Percentiles rank a stretch among this genome's conserved stretches.
These are phyloP conservation scores for Septoria linicola DNA, from an alignment of 2,329 filamentous ascomycete species.

Conservation along the genomic window DNA sequence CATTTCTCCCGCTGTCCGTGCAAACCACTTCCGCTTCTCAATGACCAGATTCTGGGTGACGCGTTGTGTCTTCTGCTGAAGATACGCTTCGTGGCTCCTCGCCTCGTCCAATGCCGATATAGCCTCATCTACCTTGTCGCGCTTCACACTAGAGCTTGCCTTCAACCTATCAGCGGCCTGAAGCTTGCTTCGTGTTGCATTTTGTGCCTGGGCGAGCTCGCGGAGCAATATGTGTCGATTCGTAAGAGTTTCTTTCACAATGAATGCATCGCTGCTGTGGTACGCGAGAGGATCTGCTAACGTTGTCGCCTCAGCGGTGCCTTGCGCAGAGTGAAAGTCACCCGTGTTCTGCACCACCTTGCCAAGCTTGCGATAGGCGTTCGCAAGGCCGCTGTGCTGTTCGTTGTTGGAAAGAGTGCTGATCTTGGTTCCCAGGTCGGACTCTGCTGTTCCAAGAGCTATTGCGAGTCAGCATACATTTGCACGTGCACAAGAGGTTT, in stretches of 20 bases:
- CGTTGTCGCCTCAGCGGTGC: slow-evolving; percentile 92
- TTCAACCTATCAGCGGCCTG: slow-evolving; percentile 86
- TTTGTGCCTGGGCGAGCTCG: slow-evolving; percentile 88
- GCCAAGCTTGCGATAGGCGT: slow-evolving; percentile 91
- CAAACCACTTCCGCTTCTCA: slow-evolving; percentile 89
- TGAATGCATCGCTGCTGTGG: slow-evolving; percentile 92
- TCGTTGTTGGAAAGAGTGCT: slow-evolving; percentile 86
- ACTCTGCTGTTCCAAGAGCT: slow-evolving; percentile 89
- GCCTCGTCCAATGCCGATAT: slow-evolving; percentile 88
- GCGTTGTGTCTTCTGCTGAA: slow-evolving; percentile 80
- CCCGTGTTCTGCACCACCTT: slow-evolving; percentile 90
- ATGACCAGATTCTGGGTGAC: slow-evolving; percentile 86
- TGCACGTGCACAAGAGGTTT: neutral
- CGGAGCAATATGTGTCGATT: slow-evolving; percentile 96
- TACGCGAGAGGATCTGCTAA: slow-evolving; percentile 92
- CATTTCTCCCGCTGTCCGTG: slow-evolving; percentile 79
- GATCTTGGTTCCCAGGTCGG: slow-evolving; percentile 89
- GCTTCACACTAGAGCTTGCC: slow-evolving; percentile 77
- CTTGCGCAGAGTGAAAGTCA: slow-evolving; percentile 94
- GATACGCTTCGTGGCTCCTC: slow-evolving; percentile 72
- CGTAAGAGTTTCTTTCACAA: slow-evolving; percentile 96
- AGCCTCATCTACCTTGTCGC: slow-evolving; percentile 98
- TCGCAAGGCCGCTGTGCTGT: slow-evolving; percentile 79
- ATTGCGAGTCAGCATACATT: slow-evolving; percentile 34
- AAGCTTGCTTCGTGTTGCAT: slow-evolving; percentile 76